Percentiles rank a stretch among this genome's conserved stretches.
phyloP scores from a whole-genome alignment of 345 rosid genomes.

The Syzygium aromaticum region DNA sequence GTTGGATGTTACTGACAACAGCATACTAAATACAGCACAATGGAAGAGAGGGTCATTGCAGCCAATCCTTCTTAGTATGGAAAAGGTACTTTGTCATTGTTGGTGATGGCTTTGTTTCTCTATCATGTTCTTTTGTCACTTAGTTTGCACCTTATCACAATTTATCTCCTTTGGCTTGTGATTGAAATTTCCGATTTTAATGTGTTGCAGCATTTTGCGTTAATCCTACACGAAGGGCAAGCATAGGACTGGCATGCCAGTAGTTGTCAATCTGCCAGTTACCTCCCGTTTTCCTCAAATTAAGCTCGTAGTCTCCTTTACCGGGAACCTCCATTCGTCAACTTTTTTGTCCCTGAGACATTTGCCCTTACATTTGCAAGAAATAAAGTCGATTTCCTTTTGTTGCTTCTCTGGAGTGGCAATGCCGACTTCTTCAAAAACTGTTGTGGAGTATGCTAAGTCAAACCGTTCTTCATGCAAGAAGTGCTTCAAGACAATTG shows the following conservation, averaged over 20 bases:
- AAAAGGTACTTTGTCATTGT: neutral
- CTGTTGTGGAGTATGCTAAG: conserved; percentile 77
- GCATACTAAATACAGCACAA: neutral
- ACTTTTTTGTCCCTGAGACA: neutral
- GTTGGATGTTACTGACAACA: neutral
- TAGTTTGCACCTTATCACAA: neutral
- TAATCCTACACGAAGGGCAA: neutral
- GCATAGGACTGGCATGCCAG: neutral
- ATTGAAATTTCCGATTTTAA: neutral
- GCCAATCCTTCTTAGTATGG: neutral
- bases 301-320: neutral
- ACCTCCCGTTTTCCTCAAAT: neutral
- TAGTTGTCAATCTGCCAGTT: neutral
- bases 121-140: neutral
- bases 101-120: neutral
- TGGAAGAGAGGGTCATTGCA: neutral
- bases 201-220: neutral
- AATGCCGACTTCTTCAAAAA: conserved; percentile 11
- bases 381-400: neutral
- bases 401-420: neutral
- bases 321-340: neutral
- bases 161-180: neutral
- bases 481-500: conserved; percentile 47
- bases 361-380: neutral
- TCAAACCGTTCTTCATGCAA: conserved; percentile 77